A percentile compares a stretch with the other conserved stretches of the same genome.
Conservation (phyloP, 1,139 yeast genomes). For the Taphrina wiesneri region DNA sequence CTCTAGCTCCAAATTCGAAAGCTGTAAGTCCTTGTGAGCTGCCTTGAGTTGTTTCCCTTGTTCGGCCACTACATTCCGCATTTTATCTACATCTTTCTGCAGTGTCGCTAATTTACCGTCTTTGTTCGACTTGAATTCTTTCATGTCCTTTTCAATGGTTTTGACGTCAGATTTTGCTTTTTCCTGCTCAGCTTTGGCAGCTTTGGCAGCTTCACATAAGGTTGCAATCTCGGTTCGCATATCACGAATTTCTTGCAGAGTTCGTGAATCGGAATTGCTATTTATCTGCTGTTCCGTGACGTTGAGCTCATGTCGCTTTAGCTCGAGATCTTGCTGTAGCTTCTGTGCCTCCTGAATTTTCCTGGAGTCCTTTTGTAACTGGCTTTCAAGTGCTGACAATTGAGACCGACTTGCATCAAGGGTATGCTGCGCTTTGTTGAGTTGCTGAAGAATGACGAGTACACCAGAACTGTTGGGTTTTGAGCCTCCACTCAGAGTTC, state of each 20-base stretch:
- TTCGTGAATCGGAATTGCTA: slow-evolving; percentile 58
- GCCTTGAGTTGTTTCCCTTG: slow-evolving; percentile 53
- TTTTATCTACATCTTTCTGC: slow-evolving; percentile 53
- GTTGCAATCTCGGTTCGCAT: slow-evolving; percentile 32
- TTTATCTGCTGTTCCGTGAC: slow-evolving; percentile 62
- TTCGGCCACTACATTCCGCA: slow-evolving; percentile 49
- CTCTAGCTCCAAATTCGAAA: slow-evolving; percentile 68
- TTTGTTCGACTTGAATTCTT: slow-evolving; percentile 77
- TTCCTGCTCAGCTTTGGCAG: slow-evolving; percentile 50
- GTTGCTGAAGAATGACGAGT: slow-evolving; percentile 67
- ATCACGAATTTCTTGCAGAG: slow-evolving; percentile 42
- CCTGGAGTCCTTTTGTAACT: slow-evolving; percentile 52
- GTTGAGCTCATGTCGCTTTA: slow-evolving; percentile 67
- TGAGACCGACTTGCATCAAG: slow-evolving; percentile 50
- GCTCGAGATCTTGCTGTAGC: slow-evolving; percentile 64
- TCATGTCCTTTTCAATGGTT: slow-evolving; percentile 70
- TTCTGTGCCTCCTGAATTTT: slow-evolving; percentile 57
- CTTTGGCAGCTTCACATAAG: slow-evolving; percentile 52
- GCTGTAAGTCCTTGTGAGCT: slow-evolving; percentile 60
- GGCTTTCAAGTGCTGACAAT: slow-evolving; percentile 50
- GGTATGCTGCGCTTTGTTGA: slow-evolving; percentile 55
- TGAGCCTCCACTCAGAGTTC: slow-evolving; percentile 95
- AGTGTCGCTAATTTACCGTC: slow-evolving; percentile 75
- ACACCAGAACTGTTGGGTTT: slow-evolving; percentile 57
- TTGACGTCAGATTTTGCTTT: slow-evolving; percentile 46